Conservation (phyloP, 148 eudicot species). For the Oxyria digyna region DNA sequence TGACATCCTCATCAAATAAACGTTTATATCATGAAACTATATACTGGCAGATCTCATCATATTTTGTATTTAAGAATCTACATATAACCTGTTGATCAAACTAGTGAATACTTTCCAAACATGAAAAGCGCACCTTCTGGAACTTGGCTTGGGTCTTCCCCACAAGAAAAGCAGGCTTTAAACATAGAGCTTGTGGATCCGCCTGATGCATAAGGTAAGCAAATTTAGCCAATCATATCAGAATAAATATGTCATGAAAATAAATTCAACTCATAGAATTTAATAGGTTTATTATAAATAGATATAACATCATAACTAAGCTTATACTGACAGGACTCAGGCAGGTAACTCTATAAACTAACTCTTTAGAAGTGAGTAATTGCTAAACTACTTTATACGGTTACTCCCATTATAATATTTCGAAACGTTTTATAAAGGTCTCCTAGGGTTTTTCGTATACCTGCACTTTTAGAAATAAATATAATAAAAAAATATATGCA, state of each 20-base stretch:
- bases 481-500: neutral
- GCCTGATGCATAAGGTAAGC: conserved; percentile 39
- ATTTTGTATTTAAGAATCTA: neutral
- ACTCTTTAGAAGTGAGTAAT: neutral
- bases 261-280: neutral
- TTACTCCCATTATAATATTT: neutral
- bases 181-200: conserved; percentile 33
- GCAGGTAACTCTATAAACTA: neutral
- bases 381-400: too few species aligned
- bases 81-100: neutral
- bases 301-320: neutral
- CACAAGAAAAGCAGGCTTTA: conserved; percentile 75
- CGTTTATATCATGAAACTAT: neutral
- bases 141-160: conserved; percentile 71
- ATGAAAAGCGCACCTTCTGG: conserved; percentile 45
- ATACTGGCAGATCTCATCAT: neutral
- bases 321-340: neutral
- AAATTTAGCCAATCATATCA: neutral
- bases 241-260: neutral
- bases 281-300: too few species aligned
- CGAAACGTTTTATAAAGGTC: neutral
- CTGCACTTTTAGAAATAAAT: neutral
- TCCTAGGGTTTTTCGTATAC: neutral
- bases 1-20: neutral
- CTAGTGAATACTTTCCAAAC: neutral